Conservation (phyloP, 495 filamentous ascomycete genomes). For the Aspergillus asperescens region DNA sequence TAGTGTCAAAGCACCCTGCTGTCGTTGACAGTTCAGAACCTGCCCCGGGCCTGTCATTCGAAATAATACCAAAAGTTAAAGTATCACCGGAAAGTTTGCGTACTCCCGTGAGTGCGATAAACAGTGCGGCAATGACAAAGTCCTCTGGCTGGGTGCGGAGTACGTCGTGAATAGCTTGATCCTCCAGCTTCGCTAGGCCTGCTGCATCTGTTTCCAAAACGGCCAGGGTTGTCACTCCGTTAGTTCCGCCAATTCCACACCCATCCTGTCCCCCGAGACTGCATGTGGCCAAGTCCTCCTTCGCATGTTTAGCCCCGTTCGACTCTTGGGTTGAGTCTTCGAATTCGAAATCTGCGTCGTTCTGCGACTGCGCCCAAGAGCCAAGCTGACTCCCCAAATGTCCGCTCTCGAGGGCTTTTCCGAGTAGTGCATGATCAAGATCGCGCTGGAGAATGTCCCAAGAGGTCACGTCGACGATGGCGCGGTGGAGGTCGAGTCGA, state of each 20-base stretch:
- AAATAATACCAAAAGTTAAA: not conserved
- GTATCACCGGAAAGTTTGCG: not conserved
- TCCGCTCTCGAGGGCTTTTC: not conserved
- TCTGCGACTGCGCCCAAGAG: not conserved
- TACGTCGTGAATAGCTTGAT: not conserved
- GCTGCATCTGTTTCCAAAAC: not conserved
- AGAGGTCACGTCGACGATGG: conserved; percentile 5
- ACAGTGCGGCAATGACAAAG: not conserved
- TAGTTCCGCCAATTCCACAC: not conserved
- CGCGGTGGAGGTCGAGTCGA: conserved; percentile 6
- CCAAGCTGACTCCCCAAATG: not conserved
- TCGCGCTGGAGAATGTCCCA: conserved; percentile 4
- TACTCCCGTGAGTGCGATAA: not conserved
- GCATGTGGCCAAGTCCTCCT: not conserved
- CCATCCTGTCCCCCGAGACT: not conserved
- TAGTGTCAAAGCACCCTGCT: conserved; percentile 6
- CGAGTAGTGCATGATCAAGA: not conserved
- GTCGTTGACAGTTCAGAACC: not conserved
- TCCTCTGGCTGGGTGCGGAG: conserved; percentile 5
- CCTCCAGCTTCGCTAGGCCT: not conserved
- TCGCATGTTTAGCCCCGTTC: not conserved
- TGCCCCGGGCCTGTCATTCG: not conserved
- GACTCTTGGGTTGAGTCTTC: not conserved
- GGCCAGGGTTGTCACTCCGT: not conserved
- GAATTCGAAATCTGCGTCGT: not conserved